Evolutionary conservation across 306 rosid genomes (phyloP), one percentile per base, ranked within the genome.

Genomic region (Corylus avellana): DNA sequence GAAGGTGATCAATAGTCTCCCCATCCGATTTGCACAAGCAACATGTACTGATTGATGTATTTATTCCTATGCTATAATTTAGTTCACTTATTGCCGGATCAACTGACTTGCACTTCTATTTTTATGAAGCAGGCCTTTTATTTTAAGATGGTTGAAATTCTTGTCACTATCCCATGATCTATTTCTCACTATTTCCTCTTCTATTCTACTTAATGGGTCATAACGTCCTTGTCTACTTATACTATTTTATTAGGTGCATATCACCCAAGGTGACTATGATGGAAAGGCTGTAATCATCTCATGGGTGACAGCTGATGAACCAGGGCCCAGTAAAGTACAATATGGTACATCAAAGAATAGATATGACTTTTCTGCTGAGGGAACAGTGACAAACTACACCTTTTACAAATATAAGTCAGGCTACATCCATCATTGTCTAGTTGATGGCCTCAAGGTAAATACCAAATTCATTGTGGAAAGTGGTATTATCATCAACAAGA

Each of bases 231-330:
- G 3, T 55, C 13, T 79, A 29, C 37, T 68, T 85, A 17, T 39
- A 74, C 67, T 27, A 8, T 81, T 81, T 76, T 50, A 20, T 74
- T 77, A 95, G 98, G 99, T 95, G 84, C 99, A 91, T 77, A 90
- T 95, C 71, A 93, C 99, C 35, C 99, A 95, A 86, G 99, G 98
- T 53, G 99, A 95, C 84, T 93, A 93, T 69, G 97, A 95, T 72
- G 99, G 97, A 75, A 91, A 81, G 85, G 97, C 99, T 58, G 94
- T 93, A 48, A 90, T 93, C 32, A 78, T 95, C 81, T 93, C 99
- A 73, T 93, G 99, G 99, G 90, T 95, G 76, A 93, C 98, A 1
- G 69, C 89, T 5, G 87, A 91, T 54, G 89, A 87, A 77, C 91
- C 94, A 57, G 99, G 92, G 73, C 17, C 87, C 68, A 82, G 81